Conservation (phyloP, 306 rosid species). For the Abrus pulchellus region DNA sequence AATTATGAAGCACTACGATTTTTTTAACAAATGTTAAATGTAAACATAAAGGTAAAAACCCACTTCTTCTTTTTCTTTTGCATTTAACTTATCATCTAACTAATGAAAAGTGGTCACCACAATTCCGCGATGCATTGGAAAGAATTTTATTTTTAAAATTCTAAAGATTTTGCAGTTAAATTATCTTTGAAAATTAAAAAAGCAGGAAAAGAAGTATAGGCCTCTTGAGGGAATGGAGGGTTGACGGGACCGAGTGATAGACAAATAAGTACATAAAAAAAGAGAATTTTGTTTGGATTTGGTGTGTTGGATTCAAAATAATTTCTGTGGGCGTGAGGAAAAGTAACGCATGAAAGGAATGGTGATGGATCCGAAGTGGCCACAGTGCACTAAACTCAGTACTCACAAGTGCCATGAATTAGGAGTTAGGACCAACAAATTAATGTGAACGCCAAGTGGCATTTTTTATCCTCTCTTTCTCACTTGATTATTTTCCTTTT, state of each 20-base stretch:
- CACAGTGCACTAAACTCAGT: background rate
- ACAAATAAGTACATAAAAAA: constrained; percentile 6
- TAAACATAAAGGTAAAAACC: too few species aligned
- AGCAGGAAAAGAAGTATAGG: background rate
- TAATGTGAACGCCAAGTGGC: constrained; percentile 45
- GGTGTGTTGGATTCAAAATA: too few species aligned
- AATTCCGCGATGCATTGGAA: too few species aligned
- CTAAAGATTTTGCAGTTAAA: too few species aligned
- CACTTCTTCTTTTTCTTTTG: too few species aligned
- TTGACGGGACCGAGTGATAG: constrained; percentile 32
- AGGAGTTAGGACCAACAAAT: constrained; percentile 12
- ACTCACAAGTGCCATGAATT: too few species aligned
- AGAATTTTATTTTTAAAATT: too few species aligned
- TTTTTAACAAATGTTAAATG: too few species aligned
- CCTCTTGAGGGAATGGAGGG: background rate
- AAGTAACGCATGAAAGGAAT: background rate
- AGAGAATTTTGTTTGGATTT: background rate
- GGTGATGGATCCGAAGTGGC: background rate
- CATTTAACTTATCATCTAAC: too few species aligned
- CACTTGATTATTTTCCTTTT: background rate
- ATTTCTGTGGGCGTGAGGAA: background rate
- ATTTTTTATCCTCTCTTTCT: background rate
- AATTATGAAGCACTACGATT: too few species aligned
- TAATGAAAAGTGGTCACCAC: background rate
- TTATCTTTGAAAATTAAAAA: background rate